These are phyloP conservation scores for Geotrichum europaeum DNA, from an alignment of 1,139 yeast species.

Conservation along the genomic window DNA sequence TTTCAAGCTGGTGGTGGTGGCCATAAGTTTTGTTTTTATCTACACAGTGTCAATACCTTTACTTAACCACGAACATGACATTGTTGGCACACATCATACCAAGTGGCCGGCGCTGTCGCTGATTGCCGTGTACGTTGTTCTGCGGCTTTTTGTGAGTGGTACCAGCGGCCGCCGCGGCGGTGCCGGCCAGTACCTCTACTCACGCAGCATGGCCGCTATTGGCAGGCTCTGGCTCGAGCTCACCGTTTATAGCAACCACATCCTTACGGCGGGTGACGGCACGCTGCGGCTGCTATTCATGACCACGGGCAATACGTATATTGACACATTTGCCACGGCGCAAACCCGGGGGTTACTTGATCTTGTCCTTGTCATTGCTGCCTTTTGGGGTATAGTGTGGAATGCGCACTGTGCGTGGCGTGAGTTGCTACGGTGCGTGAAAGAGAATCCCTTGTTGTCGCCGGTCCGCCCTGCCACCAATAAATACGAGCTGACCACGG, in stretches of 20 bases:
- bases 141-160: background rate
- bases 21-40: background rate
- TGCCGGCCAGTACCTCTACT: background rate
- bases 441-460: background rate
- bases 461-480: background rate
- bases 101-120: background rate
- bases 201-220: background rate
- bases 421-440: background rate
- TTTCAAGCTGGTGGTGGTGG: background rate
- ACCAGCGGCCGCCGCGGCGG: background rate
- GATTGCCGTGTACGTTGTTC: background rate
- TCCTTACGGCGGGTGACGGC: conserved; percentile 8
- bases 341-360: background rate
- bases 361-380: background rate
- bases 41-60: background rate
- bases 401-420: background rate
- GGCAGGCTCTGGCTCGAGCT: background rate
- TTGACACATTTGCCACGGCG: background rate
- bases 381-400: background rate
- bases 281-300: background rate
- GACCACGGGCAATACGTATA: conserved; percentile 3
- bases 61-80: background rate
- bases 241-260: conserved; percentile 1
- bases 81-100: background rate
- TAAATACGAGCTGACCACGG: background rate